phyloP scores from a whole-genome alignment of 345 rosid species.

The Isatis tinctoria region DNA sequence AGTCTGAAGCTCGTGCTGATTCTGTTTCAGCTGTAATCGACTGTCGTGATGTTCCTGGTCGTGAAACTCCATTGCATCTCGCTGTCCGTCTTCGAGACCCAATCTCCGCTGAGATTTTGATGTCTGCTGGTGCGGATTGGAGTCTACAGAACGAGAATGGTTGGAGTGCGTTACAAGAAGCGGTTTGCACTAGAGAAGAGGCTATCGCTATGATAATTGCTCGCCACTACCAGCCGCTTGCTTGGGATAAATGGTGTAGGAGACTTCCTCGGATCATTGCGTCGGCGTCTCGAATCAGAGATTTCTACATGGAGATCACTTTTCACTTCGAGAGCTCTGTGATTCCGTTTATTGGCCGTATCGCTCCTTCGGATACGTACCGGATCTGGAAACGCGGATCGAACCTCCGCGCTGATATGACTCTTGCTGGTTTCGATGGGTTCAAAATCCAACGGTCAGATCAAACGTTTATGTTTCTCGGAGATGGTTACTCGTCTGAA shows the following conservation, averaged over 20 bases:
- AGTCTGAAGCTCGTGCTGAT: constrained; percentile 71
- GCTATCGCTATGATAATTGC: constrained; percentile 87
- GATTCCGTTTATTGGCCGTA: constrained; percentile 91
- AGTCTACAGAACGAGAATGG: constrained; percentile 98
- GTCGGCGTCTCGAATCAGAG: constrained; percentile 77
- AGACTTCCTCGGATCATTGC: constrained; percentile 91
- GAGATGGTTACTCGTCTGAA: constrained; percentile 77
- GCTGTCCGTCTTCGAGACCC: constrained; percentile 88
- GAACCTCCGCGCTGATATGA: constrained; percentile 98
- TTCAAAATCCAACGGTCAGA: constrained; percentile 92
- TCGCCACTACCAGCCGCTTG: constrained; percentile 91
- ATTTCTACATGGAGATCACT: constrained; percentile 96
- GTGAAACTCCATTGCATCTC: constrained; percentile 97
- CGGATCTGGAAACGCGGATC: constrained; percentile 99
- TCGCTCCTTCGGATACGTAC: constrained; percentile 98
- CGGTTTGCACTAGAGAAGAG: constrained; percentile 97
- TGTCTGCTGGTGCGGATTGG: constrained; percentile 98
- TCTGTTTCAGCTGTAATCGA: constrained; percentile 70
- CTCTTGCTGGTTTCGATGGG: constrained; percentile 97
- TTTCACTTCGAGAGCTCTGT: constrained; percentile 98
- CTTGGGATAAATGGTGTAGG: constrained; percentile 99
- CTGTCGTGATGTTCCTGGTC: constrained; percentile 85
- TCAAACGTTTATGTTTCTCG: constrained; percentile 84
- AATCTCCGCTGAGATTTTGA: constrained; percentile 74
- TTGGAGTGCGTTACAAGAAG: constrained; percentile 99